These are phyloP conservation scores for Heliophila coronopifolia DNA, from an alignment of 441 rosid species.

Conservation along the genomic window DNA sequence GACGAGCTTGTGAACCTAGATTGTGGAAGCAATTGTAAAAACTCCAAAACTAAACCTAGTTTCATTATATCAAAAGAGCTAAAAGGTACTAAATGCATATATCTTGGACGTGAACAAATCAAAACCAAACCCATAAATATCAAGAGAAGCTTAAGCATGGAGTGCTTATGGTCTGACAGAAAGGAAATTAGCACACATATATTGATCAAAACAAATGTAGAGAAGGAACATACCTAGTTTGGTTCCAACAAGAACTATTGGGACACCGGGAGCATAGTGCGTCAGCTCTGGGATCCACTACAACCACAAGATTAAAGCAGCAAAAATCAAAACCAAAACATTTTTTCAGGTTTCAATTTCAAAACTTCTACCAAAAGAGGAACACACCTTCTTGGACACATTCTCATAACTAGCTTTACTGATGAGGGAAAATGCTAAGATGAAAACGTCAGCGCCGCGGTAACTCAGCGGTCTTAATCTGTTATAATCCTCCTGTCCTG, in stretches of 20 bases:
- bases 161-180: too few relatives aligned
- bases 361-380: neutral
- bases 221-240: constrained; percentile 37
- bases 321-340: neutral
- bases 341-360: neutral
- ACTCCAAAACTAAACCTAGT: too few relatives aligned
- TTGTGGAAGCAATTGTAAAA: too few relatives aligned
- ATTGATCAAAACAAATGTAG: too few relatives aligned
- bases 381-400: constrained; percentile 52
- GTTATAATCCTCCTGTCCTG: constrained; percentile 66
- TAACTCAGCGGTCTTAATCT: constrained; percentile 62
- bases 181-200: too few relatives aligned
- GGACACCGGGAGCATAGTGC: constrained; percentile 63
- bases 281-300: constrained; percentile 62
- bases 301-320: constrained; percentile 15
- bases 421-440: constrained; percentile 57
- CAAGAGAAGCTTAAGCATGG: too few relatives aligned
- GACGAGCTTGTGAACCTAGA: too few relatives aligned
- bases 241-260: constrained; percentile 61
- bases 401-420: constrained; percentile 68
- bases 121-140: too few relatives aligned
- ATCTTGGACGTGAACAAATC: too few relatives aligned
- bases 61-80: too few relatives aligned
- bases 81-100: too few relatives aligned
- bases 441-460: constrained; percentile 61